Base-by-base conservation (phyloP, 768 basidiomycete genomes). In the Phlebiopsis gigantea region DNA sequence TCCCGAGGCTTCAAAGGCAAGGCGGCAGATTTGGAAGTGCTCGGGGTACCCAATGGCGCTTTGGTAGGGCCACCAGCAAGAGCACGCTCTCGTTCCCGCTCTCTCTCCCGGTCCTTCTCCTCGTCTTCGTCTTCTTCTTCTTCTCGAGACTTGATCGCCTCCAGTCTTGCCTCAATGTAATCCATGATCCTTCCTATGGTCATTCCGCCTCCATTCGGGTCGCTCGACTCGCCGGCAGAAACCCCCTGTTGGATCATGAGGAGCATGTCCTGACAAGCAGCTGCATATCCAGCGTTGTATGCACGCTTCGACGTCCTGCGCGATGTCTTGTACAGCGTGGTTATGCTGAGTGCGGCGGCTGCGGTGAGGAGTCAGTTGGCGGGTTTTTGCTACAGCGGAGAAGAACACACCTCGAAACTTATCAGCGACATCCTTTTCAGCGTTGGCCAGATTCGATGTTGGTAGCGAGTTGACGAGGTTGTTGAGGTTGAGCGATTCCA, bases 101-200 rank as follows among this genome's bases (percentile, higher is more conserved):
- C 58, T 50, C 66, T 69, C 57, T 79, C 82, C 62, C 74, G 77
- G 64, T 87, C 85, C 46, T 78, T 73, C 60, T 88, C 87, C 59
- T 89, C 87, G 56, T 90, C 89, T 65, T 90, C 88, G 28, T 88
- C 88, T 58, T 90, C 89, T 65, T 90, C 90, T 53, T 92, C 90
- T 53, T 89, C 86, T 44, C 83, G 76, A 1, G 82, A 76, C 62
- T 78, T 83, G 56, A 92, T 81, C 0, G 88, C 90, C 22, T 92
- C 90, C 43, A 90, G 69, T 56, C 90, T 74, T 0, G 88, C 90
- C 66, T 93, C 90, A 58, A 86, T 81, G 85, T 88, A 92, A 63
- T 92, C 89, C 84, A 92, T 82, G 50, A 93, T 83, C 26, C 84
- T 71, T 10, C 87, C 90, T 63, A 92, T 85, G 0, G 85, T 83